Evolutionary conservation across 2,329 filamentous ascomycete species (phyloP), one percentile per base, ranked within the genome.

Genomic region (Simplicillium sp.): DNA sequence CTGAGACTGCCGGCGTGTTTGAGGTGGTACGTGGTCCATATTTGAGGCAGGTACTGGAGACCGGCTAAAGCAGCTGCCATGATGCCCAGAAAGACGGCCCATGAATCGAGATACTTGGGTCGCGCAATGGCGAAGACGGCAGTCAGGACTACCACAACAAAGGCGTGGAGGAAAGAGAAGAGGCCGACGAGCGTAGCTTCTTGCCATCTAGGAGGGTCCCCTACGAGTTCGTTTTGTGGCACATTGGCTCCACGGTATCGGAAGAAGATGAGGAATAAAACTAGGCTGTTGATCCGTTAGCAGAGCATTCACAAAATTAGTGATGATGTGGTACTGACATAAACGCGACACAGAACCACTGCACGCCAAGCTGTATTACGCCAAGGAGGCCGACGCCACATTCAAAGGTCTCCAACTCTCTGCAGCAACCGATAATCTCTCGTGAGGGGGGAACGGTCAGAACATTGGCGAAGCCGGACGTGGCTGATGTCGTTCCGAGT

Each of bases 221-320:
- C 64, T 15, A 61, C 61, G 18, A 67, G 62, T 46, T 71, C 68
- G 15, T 65, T 70, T n/a, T 65, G 71, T 34, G 67, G 68, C 7
- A 67, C 63, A 48, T 63, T 68, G 44, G 61, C 71, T 44, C 63
- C 68, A 51, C 71, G 71, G 52, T 82, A 80, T 29, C 86, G 86
- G 64, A 94, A 96, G 72, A 94, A 98, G 52, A 94, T 77, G 43
- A 97, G 77, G 65, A 94, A 98, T n/a, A 98, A 75, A 15, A 94
- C 70, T 39, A 97, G 80, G 50, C 90, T 97, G 50, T 18, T 31
- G 34, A 29, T 15, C 16, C n/a, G 42, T 59, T 43, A 61, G 50
- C 33, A 34, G 16, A 11, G 35, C 36, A 17, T 46, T 33, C 7
- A 29, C 3, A 31, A n/a, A 11, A 11, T 9, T 20, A 29, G n/a